Conservation (phyloP, 2,329 filamentous ascomycete genomes). For the Podosphaera xanthii region DNA sequence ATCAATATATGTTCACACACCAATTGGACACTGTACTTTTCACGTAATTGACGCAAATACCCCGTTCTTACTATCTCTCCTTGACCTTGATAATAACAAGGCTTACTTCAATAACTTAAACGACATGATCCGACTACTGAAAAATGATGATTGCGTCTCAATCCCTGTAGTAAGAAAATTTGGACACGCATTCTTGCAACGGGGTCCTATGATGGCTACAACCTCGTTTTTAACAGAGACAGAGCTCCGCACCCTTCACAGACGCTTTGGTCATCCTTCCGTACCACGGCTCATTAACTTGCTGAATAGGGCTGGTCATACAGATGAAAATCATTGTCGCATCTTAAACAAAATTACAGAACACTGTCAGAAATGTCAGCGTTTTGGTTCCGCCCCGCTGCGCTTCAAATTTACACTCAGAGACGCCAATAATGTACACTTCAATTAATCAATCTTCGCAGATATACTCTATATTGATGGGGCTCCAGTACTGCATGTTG, state of each 20-base stretch:
- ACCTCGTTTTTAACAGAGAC: neutral
- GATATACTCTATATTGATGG: constrained; percentile 1
- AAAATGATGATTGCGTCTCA: neutral
- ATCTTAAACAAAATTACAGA: neutral
- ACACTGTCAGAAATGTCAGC: neutral
- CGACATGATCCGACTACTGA: neutral
- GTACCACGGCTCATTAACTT: neutral
- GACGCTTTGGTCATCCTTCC: constrained; percentile 1
- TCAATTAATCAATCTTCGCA: constrained; percentile 2
- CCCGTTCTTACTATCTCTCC: neutral
- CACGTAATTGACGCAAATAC: neutral
- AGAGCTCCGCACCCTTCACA: neutral
- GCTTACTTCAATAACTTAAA: neutral
- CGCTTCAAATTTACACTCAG: constrained; percentile 1
- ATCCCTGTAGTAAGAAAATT: neutral
- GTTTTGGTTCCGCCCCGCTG: neutral
- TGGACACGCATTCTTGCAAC: neutral
- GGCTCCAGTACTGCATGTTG: neutral
- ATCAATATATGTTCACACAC: neutral
- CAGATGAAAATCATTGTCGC: neutral
- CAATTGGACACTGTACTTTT: neutral
- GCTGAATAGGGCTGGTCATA: neutral
- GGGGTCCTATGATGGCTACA: neutral
- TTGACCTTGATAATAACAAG: neutral
- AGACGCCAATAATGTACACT: neutral